A percentile compares a stretch with the other conserved stretches of the same genome.
Conservation (phyloP, 164 flowering plant species). For the Magnolia officinalis region DNA sequence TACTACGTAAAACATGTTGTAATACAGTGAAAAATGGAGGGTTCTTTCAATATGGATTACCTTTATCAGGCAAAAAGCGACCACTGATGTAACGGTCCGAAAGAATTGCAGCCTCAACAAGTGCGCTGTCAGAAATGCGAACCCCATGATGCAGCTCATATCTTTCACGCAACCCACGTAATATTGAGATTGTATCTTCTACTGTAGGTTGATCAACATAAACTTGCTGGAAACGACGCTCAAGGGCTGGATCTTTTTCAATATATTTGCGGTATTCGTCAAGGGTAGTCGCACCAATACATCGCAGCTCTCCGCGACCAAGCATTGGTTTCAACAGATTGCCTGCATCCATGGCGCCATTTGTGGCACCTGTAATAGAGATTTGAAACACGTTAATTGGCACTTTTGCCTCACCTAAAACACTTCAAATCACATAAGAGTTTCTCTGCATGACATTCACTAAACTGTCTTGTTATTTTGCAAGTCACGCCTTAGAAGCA, state of each 20-base stretch:
- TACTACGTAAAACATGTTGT: too few species aligned
- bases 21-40: background rate
- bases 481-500: background rate
- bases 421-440: background rate
- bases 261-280: conserved; percentile 94
- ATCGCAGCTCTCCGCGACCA: conserved; percentile 88
- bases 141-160: conserved; percentile 96
- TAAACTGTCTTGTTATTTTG: background rate
- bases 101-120: conserved; percentile 87
- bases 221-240: conserved; percentile 94
- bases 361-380: conserved; percentile 72
- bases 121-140: conserved; percentile 85
- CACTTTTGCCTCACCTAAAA: background rate
- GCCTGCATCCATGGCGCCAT: conserved; percentile 98
- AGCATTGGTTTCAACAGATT: conserved; percentile 95
- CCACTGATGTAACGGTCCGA: conserved; percentile 94
- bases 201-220: conserved; percentile 90
- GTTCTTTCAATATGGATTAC: conserved; percentile 25
- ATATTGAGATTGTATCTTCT: conserved; percentile 81
- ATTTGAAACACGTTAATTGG: background rate
- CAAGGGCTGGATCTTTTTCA: conserved; percentile 92
- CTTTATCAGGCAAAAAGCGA: conserved; percentile 93
- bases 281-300: conserved; percentile 94
- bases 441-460: background rate
- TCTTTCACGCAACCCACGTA: conserved; percentile 85